phyloP scores from a whole-genome alignment of 345 rosid species.

The Linum tenue region DNA sequence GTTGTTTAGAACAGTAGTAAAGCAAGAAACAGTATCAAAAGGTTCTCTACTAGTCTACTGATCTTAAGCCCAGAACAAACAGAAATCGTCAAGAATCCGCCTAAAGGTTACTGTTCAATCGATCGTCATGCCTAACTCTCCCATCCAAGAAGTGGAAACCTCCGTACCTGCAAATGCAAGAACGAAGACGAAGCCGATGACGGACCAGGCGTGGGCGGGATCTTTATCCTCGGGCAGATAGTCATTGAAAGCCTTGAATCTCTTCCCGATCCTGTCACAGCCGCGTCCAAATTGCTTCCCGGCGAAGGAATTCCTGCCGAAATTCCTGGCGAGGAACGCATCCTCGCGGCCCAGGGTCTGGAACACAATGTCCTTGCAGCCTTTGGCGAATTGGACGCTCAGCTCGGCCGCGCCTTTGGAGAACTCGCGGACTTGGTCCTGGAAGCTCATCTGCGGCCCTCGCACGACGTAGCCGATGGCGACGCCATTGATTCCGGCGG shows the following conservation, averaged over 20 bases:
- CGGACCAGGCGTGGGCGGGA: conserved; percentile 48
- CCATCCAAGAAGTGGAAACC: not conserved
- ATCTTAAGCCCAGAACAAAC: too few relatives aligned
- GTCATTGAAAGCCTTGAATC: conserved; percentile 30
- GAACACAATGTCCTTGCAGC: conserved; percentile 50
- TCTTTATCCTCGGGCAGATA: conserved; percentile 64
- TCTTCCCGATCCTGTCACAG: conserved; percentile 19
- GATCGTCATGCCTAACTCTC: too few relatives aligned
- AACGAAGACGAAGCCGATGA: conserved; percentile 37
- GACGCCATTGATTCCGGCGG: not conserved
- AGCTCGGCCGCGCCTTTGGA: conserved; percentile 42
- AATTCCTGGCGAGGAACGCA: conserved; percentile 34
- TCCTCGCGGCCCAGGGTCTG: conserved; percentile 50
- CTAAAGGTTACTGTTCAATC: too few relatives aligned
- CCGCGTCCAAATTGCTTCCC: conserved; percentile 28
- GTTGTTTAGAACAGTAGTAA: too few relatives aligned
- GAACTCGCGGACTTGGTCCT: conserved; percentile 43
- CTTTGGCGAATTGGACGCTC: conserved; percentile 49
- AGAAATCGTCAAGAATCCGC: too few relatives aligned
- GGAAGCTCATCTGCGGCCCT: conserved; percentile 19
- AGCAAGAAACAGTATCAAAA: too few relatives aligned
- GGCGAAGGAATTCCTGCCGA: conserved; percentile 33
- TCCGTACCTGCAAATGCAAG: conserved; percentile 48
- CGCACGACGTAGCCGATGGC: conserved; percentile 7
- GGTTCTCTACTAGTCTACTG: too few relatives aligned